Evolutionary conservation across 1,284 basidiomycete genomes (phyloP).

Genomic region (Pascua guehoae): DNA sequence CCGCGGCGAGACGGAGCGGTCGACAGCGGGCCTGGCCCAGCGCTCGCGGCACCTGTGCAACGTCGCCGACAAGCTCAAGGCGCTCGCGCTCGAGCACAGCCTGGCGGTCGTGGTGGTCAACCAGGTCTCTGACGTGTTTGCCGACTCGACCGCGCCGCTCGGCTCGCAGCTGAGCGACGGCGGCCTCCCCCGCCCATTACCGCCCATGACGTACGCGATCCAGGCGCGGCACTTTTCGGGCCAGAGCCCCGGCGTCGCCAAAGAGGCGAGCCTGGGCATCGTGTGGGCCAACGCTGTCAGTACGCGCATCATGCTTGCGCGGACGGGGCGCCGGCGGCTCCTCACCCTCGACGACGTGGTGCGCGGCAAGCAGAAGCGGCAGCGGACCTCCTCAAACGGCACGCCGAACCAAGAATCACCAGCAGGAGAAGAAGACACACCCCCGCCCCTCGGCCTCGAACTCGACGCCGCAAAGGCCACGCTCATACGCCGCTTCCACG

Average conservation of each 20-base stretch:
- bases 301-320: constrained; percentile 70
- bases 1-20: constrained; percentile 49
- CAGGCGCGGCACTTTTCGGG: constrained; percentile 72
- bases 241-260: constrained; percentile 57
- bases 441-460: background rate
- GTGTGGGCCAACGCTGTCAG: constrained; percentile 90
- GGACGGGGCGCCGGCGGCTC: constrained; percentile 66
- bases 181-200: constrained; percentile 3
- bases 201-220: constrained; percentile 59
- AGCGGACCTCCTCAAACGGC: background rate
- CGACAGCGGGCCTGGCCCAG: constrained; percentile 58
- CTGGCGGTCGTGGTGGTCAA: constrained; percentile 79
- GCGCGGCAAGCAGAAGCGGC: constrained; percentile 3
- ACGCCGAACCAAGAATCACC: background rate
- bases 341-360: constrained; percentile 46
- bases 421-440: background rate
- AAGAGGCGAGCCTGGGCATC: constrained; percentile 78
- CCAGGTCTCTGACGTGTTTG: constrained; percentile 74
- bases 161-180: background rate
- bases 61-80: constrained; percentile 65
- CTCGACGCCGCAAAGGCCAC: constrained; percentile 42
- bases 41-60: constrained; percentile 66
- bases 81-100: constrained; percentile 60
- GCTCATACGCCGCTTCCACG: constrained; percentile 50
- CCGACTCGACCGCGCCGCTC: background rate